Base-by-base conservation (phyloP, 495 filamentous ascomycete species). In the Podospora pseudocomata region DNA sequence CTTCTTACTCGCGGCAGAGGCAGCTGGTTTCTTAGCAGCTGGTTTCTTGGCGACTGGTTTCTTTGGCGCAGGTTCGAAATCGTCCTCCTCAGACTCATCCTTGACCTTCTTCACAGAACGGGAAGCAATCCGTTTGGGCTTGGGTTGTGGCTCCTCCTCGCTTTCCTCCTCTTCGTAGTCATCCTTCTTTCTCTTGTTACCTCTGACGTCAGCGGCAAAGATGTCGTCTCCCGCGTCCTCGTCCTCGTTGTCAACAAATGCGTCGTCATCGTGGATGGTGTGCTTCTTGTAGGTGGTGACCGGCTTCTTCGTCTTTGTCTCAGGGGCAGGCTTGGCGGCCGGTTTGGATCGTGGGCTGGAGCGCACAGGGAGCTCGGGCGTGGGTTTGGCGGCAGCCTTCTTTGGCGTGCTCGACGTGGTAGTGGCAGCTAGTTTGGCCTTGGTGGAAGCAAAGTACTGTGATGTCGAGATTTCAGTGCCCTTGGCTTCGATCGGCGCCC, bases 141-240 rank as follows among this genome's bases (percentile, higher is more conserved):
- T 76, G 34, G 81, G 75, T 55, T 77, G 78, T 56, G 83, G 80
- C 26, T 87, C 84, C 34, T 88, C 85, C 71, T 86, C 84, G 64
- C 83, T 88, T 44, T 87, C 84, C 53, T 86, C 85, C 65, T 88
- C 88, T 28, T 81, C 84, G 44, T 91, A 89, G 59, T 89, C 90
- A 71, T 90, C 88, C 70, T 91, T 90, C 73, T 87, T 89, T 53
- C 85, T 75, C 68, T 88, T 91, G 61, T 76, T 76, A 59, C 80
- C 79, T 70, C 81, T 85, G n/a, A 85, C 86, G 61, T 90, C 89
- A 0, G 86, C 85, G 1, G 86, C 87, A 73, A 89, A 90, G 18
- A 93, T 90, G 71, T 94, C 91, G 67, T 93, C 91, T 15, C 83
- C 87, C 5, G 84, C 90, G 64, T 90, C 86, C n/a, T 82, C 79